Conservation (phyloP, 2,329 filamentous ascomycete species). For the Pezicula carpinea region DNA sequence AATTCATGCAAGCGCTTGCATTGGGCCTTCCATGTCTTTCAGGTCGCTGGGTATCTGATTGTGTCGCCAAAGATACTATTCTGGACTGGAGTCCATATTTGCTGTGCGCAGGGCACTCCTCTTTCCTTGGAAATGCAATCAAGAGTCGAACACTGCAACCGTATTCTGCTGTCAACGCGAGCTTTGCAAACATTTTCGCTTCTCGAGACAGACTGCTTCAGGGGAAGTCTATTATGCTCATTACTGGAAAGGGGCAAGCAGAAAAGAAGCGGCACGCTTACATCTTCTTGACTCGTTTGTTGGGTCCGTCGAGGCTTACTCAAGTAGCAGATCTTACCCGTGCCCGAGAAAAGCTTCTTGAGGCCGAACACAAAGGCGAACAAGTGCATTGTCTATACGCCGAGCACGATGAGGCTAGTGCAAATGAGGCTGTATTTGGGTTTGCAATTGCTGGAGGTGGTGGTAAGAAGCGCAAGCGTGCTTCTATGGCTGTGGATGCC, state of each 20-base stretch:
- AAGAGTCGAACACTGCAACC: slow-evolving; percentile 65
- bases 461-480: slow-evolving; percentile 41
- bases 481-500: slow-evolving; percentile 28
- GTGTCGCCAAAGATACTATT: slow-evolving; percentile 54
- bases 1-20: slow-evolving; percentile 92
- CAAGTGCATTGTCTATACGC: slow-evolving; percentile 77
- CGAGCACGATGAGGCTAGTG: slow-evolving; percentile 51
- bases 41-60: slow-evolving; percentile 74
- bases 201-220: slow-evolving; percentile 59
- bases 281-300: slow-evolving; percentile 71
- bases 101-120: slow-evolving; percentile 77
- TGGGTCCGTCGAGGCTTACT: slow-evolving; percentile 66
- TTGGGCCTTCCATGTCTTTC: slow-evolving; percentile 84
- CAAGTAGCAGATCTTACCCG: slow-evolving; percentile 62
- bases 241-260: slow-evolving; percentile 60
- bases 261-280: slow-evolving; percentile 66
- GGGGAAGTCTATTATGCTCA: slow-evolving; percentile 63
- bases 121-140: slow-evolving; percentile 69
- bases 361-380: slow-evolving; percentile 39
- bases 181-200: slow-evolving; percentile 52
- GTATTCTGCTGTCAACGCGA: slow-evolving; percentile 54
- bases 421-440: slow-evolving; percentile 31
- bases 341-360: slow-evolving; percentile 54
- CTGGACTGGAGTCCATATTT: slow-evolving; percentile 78
- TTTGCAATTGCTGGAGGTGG: slow-evolving; percentile 20